Evolutionary conservation across 31 red algal genomes (phyloP).

Genomic region (Porphyra umbilicalis): DNA sequence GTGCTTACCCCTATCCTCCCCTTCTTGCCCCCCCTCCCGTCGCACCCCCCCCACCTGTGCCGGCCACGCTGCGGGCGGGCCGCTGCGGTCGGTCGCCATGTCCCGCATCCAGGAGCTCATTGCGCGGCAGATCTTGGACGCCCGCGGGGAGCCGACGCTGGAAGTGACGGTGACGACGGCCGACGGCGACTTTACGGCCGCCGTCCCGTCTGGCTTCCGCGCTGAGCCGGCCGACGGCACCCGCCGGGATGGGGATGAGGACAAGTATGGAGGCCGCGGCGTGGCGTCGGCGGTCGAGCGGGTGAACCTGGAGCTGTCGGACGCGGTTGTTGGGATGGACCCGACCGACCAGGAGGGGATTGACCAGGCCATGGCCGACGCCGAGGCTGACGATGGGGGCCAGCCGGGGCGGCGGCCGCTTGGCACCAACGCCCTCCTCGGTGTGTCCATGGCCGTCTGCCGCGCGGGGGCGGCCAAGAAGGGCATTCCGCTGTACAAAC

Average conservation of each 20-base stretch:
- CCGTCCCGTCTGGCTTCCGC: constrained; percentile 64
- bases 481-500: constrained; percentile 82
- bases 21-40: too few relatives aligned
- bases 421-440: constrained; percentile 87
- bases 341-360: constrained; percentile 90
- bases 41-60: too few relatives aligned
- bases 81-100: too few relatives aligned
- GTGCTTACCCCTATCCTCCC: too few relatives aligned
- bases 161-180: constrained; percentile 92
- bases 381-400: constrained; percentile 41
- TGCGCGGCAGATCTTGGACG: constrained; percentile 89
- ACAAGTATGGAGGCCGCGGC: constrained; percentile 52
- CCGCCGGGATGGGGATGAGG: constrained; percentile 65
- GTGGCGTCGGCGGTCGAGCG: constrained; percentile 78
- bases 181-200: constrained; percentile 73
- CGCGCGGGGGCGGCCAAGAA: constrained; percentile 88
- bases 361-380: constrained; percentile 75
- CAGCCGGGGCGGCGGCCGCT: constrained; percentile 39
- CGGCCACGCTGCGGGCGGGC: too few relatives aligned
- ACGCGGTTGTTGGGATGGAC: constrained; percentile 90
- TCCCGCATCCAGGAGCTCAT: constrained; percentile 79
- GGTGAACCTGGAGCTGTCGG: constrained; percentile 75
- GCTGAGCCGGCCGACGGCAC: constrained; percentile 28
- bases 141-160: constrained; percentile 76
- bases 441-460: constrained; percentile 91